Conservation (phyloP, 1,139 yeast genomes). For the Wickerhamiella pararugosa region DNA sequence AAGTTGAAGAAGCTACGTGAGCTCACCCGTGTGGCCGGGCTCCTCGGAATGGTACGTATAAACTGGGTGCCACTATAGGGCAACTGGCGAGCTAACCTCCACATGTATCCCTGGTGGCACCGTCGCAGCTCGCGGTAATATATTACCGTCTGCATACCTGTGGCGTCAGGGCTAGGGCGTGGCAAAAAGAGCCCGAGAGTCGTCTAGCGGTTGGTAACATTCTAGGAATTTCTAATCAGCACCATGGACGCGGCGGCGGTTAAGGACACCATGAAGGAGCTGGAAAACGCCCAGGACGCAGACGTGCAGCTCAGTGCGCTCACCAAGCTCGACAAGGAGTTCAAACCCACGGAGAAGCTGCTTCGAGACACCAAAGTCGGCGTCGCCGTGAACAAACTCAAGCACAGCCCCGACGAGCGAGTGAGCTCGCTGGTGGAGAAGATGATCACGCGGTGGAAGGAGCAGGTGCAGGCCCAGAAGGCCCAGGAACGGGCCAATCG, state of each 20-base stretch:
- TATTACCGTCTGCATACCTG: neutral
- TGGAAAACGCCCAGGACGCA: slow-evolving; percentile 63
- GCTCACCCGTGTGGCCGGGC: no score
- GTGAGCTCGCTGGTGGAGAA: slow-evolving; percentile 59
- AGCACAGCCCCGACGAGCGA: slow-evolving; percentile 51
- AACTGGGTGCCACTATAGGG: no score
- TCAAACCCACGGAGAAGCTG: slow-evolving; percentile 70
- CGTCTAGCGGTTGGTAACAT: neutral
- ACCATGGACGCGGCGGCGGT: slow-evolving; percentile 14
- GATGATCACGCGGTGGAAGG: slow-evolving; percentile 82
- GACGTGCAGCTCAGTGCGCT: slow-evolving; percentile 53
- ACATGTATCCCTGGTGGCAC: no score
- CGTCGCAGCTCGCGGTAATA: neutral
- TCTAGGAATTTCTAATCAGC: neutral
- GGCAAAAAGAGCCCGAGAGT: neutral
- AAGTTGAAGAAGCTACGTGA: slow-evolving; percentile 1
- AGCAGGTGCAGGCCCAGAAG: slow-evolving; percentile 68
- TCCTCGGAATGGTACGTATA: no score
- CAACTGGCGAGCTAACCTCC: no score
- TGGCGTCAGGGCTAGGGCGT: neutral
- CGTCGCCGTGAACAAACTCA: slow-evolving; percentile 80
- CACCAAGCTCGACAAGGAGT: slow-evolving; percentile 51
- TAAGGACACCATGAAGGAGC: slow-evolving; percentile 19
- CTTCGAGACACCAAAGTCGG: slow-evolving; percentile 90
- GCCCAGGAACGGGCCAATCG: slow-evolving; percentile 21